Conservation (phyloP, 768 basidiomycete species). For the Gloeopeniophorella convolvens region DNA sequence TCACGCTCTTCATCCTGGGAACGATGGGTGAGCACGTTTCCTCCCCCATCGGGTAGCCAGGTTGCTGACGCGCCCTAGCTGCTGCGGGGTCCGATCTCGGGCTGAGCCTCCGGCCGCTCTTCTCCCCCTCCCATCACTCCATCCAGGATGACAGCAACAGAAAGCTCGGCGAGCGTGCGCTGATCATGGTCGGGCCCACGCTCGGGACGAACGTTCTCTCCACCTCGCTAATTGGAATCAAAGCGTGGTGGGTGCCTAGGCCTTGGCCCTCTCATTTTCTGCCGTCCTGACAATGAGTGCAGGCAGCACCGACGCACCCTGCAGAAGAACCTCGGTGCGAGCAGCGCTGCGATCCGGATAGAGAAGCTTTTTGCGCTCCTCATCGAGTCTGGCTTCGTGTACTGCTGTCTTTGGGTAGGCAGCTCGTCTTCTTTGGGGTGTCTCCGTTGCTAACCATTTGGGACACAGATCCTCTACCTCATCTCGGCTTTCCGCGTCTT, state of each 20-base stretch:
- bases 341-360: not conserved
- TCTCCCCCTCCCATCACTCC: not conserved
- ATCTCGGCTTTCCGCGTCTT: not conserved
- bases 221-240: constrained; percentile 7
- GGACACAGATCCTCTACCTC: constrained; percentile 5
- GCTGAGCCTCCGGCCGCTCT: not conserved
- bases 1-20: constrained; percentile 4
- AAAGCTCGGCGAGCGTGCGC: not conserved
- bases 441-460: not conserved
- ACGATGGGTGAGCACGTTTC: not conserved
- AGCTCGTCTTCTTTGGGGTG: not conserved
- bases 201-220: constrained; percentile 11
- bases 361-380: constrained; percentile 8
- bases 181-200: constrained; percentile 7
- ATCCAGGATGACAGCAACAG: not conserved
- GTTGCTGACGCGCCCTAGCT: not conserved
- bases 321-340: not conserved
- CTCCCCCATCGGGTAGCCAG: not conserved
- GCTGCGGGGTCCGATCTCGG: constrained; percentile 5
- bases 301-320: constrained; percentile 5
- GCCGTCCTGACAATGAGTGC: not conserved
- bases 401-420: constrained; percentile 11
- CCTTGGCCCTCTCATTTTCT: not conserved
- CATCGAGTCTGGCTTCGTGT: constrained; percentile 12
- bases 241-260: constrained; percentile 3